Conservation (phyloP, 805 yeast genomes). For the Ogataea ramenticola region DNA sequence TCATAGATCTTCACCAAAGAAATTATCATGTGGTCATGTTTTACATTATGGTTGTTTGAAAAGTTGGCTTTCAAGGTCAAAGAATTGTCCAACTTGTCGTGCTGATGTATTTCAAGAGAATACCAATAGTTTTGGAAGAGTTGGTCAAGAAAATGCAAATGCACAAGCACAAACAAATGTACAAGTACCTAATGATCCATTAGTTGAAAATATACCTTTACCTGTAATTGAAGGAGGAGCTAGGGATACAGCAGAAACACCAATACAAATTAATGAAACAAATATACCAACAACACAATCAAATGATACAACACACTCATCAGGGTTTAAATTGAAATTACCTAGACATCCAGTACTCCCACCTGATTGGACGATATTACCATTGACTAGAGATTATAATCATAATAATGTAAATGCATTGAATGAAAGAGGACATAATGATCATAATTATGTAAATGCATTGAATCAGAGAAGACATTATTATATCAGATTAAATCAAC, state of each 20-base stretch:
- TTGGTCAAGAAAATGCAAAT: not conserved
- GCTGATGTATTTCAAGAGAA: constrained; percentile 46
- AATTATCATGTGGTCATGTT: constrained; percentile 77
- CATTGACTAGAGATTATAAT: constrained; percentile 6
- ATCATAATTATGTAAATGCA: too few relatives aligned
- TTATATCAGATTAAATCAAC: too few relatives aligned
- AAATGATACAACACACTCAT: too few relatives aligned
- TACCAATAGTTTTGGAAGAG: not conserved
- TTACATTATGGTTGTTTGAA: constrained; percentile 85
- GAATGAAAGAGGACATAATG: too few relatives aligned
- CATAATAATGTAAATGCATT: too few relatives aligned
- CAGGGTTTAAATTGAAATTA: constrained; percentile 6
- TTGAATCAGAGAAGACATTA: too few relatives aligned
- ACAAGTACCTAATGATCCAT: too few relatives aligned
- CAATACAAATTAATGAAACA: too few relatives aligned
- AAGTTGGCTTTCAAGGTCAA: constrained; percentile 89
- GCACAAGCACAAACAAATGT: not conserved
- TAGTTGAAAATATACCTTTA: too few relatives aligned
- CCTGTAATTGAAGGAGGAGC: too few relatives aligned
- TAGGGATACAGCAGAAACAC: too few relatives aligned
- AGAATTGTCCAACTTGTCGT: constrained; percentile 90
- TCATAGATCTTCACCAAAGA: constrained; percentile 59
- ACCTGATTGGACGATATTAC: constrained; percentile 24
- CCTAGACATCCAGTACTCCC: constrained; percentile 21
- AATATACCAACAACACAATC: too few relatives aligned